Conservation (phyloP, 495 filamentous ascomycete genomes). For the Neurospora terricola region DNA sequence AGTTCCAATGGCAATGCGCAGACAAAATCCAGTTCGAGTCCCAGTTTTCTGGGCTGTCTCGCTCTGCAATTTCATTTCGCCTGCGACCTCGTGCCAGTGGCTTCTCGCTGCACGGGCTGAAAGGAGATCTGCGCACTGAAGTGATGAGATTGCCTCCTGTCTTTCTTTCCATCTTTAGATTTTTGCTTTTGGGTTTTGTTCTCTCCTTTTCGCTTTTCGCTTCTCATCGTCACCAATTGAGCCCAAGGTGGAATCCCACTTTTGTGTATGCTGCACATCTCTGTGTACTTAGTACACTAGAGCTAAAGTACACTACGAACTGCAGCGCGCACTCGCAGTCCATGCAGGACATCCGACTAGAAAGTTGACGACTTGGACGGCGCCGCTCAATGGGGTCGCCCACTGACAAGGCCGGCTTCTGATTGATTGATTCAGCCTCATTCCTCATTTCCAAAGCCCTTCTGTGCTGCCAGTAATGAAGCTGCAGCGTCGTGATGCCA, state of each 20-base stretch:
- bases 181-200: not conserved
- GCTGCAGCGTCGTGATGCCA: not conserved
- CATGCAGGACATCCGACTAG: not conserved
- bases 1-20: not conserved
- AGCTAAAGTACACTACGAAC: not conserved
- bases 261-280: not conserved
- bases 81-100: not conserved
- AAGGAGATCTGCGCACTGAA: not conserved
- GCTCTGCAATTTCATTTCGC: not conserved
- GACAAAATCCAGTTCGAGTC: not conserved
- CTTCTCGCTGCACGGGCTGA: not conserved
- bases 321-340: not conserved
- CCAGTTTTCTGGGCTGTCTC: not conserved
- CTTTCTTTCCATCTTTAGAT: not conserved
- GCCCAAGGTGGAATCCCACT: not conserved
- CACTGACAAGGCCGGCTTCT: conserved; percentile 6
- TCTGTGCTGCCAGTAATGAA: not conserved
- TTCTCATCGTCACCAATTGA: not conserved
- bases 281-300: not conserved
- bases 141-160: not conserved
- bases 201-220: not conserved
- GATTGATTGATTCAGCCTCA: conserved; percentile 25
- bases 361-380: not conserved
- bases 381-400: conserved; percentile 3
- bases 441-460: conserved; percentile 6